These are phyloP conservation scores for Aspergillus asperescens DNA, from an alignment of 495 filamentous ascomycete species.

Conservation along the genomic window DNA sequence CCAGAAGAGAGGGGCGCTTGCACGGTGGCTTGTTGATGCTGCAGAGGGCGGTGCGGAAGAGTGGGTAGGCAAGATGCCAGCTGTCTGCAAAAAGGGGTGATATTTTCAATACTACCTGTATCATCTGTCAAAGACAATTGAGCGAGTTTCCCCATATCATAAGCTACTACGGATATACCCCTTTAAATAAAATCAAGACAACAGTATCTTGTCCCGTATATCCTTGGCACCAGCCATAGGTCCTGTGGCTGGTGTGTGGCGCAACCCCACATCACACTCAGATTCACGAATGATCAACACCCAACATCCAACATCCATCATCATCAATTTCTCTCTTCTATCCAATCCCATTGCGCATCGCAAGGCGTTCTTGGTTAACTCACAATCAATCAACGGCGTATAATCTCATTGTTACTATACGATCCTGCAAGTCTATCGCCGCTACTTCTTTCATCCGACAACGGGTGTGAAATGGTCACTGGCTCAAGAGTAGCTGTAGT, in stretches of 20 bases:
- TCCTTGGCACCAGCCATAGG: neutral
- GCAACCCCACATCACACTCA: neutral
- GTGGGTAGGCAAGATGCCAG: constrained; percentile 4
- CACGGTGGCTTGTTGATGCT: constrained; percentile 3
- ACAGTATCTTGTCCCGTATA: too few relatives aligned
- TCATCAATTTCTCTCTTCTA: neutral
- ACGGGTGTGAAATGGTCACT: constrained; percentile 7
- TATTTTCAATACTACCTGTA: too few relatives aligned
- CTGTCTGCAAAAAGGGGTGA: neutral
- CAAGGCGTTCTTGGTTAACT: too few relatives aligned
- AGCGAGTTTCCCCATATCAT: too few relatives aligned
- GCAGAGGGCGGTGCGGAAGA: neutral
- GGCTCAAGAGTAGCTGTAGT: constrained; percentile 10
- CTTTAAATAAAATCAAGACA: too few relatives aligned
- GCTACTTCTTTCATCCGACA: neutral
- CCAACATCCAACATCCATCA: neutral
- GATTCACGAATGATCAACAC: neutral
- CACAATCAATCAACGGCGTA: too few relatives aligned
- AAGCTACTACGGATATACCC: too few relatives aligned
- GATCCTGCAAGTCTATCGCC: neutral
- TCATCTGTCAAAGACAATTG: too few relatives aligned
- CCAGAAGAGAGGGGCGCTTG: neutral
- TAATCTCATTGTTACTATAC: neutral
- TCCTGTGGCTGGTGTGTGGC: neutral
- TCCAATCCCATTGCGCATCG: neutral